Percentiles rank a stretch among this genome's conserved stretches.
These are phyloP conservation scores for Grigorovia jiainica DNA, from an alignment of 805 yeast genomes.

Conservation along the genomic window DNA sequence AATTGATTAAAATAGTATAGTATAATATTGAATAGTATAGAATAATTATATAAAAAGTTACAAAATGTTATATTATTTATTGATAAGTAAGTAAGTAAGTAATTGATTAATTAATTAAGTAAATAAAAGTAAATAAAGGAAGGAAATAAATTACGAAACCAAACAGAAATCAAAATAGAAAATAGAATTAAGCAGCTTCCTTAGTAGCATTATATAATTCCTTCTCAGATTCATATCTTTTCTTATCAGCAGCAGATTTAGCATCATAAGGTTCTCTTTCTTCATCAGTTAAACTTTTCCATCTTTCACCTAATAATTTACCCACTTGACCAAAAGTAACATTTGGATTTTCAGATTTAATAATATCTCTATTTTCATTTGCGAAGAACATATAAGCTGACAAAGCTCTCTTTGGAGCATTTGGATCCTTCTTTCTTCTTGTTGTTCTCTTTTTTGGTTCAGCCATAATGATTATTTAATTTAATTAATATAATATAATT, in stretches of 20 bases:
- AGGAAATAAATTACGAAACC: background rate
- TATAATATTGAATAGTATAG: background rate
- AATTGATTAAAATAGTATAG: background rate
- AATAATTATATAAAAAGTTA: background rate
- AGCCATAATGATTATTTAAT: conserved; percentile 1
- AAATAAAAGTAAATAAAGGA: background rate
- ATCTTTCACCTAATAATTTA: conserved; percentile 86
- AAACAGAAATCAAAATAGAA: background rate
- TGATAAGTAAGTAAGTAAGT: background rate
- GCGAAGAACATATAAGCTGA: conserved; percentile 99
- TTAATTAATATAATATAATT: too few species aligned
- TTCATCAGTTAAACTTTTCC: conserved; percentile 82
- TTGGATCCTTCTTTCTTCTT: conserved; percentile 60
- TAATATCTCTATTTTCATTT: conserved; percentile 91
- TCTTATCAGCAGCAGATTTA: conserved; percentile 92
- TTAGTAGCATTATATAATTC: conserved; percentile 60
- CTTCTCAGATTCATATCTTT: conserved; percentile 94
- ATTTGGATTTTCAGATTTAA: conserved; percentile 94
- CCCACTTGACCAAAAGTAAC: conserved; percentile 94
- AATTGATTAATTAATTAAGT: too few species aligned
- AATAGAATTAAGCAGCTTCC: conserved; percentile 1
- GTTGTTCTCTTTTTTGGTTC: conserved; percentile 7
- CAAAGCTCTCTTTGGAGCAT: conserved; percentile 97
- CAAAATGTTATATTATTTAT: background rate
- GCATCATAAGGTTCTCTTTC: conserved; percentile 86